These are phyloP conservation scores for Carpinus viminea DNA, from an alignment of 306 rosid species.

Conservation along the genomic window DNA sequence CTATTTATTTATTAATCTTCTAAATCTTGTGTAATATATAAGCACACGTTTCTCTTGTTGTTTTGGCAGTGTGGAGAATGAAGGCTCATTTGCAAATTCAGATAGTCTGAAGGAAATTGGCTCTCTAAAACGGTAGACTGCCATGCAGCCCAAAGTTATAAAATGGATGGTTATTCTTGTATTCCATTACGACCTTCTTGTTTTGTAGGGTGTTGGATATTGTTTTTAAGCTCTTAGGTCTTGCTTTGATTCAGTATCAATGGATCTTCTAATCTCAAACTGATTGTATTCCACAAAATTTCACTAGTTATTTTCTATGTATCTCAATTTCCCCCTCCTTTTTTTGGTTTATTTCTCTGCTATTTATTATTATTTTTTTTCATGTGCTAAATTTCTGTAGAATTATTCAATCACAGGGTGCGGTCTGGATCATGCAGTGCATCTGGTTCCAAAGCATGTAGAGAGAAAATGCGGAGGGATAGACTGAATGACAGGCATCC, in stretches of 20 bases:
- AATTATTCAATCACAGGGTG: conserved; percentile 39
- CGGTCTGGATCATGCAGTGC: conserved; percentile 57
- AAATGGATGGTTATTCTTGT: not conserved
- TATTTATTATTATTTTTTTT: not conserved
- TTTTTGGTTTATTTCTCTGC: not conserved
- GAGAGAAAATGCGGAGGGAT: conserved; percentile 90
- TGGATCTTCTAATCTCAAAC: too few relatives aligned
- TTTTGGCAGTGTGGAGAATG: conserved; percentile 55
- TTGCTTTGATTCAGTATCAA: not conserved
- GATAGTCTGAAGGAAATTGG: conserved; percentile 50
- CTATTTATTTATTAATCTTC: not conserved
- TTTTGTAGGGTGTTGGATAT: not conserved
- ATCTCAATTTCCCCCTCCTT: not conserved
- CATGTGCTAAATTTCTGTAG: conserved; percentile 8
- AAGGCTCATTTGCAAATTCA: conserved; percentile 36
- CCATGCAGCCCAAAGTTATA: not conserved
- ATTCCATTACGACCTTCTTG: not conserved
- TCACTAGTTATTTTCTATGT: not conserved
- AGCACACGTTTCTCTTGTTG: conserved; percentile 18
- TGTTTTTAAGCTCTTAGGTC: not conserved
- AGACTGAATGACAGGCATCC: conserved; percentile 83
- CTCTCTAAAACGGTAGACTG: conserved; percentile 63
- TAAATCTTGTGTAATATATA: not conserved
- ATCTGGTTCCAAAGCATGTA: conserved; percentile 75
- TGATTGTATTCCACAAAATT: not conserved